A percentile compares a stretch with the other conserved stretches of the same genome.
Conservation (phyloP, 169 alveolate species). For the Pseudocohnilembus persalinus region DNA sequence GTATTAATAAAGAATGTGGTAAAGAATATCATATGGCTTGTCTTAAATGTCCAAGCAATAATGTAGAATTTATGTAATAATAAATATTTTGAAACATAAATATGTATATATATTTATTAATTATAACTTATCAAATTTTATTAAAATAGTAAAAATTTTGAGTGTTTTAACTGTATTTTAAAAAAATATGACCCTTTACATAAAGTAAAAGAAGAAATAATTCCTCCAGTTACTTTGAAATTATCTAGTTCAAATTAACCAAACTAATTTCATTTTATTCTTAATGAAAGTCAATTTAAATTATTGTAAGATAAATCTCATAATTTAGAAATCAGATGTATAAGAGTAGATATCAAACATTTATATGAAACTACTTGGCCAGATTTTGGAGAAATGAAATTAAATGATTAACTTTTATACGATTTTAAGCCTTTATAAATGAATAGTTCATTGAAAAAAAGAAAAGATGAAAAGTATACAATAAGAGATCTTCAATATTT, state of each 20-base stretch:
- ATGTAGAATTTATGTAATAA: no score
- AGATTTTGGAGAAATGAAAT: conserved; percentile 36
- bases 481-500: not conserved
- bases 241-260: not conserved
- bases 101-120: no score
- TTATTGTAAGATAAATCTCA: not conserved
- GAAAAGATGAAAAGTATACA: conserved; percentile 34
- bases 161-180: not conserved
- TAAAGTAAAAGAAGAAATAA: not conserved
- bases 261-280: not conserved
- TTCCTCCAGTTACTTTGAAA: not conserved
- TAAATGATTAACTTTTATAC: conserved; percentile 5
- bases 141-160: not conserved
- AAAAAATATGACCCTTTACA: not conserved
- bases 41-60: not conserved
- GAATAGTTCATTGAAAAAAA: conserved; percentile 32
- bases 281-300: not conserved
- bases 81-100: no score
- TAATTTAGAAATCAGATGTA: conserved; percentile 37
- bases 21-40: not conserved
- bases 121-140: no score
- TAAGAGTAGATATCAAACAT: conserved; percentile 27
- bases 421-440: conserved; percentile 31
- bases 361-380: conserved; percentile 49
- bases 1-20: not conserved